phyloP scores from a whole-genome alignment of 805 yeast genomes.

The Candida multigemmis region DNA sequence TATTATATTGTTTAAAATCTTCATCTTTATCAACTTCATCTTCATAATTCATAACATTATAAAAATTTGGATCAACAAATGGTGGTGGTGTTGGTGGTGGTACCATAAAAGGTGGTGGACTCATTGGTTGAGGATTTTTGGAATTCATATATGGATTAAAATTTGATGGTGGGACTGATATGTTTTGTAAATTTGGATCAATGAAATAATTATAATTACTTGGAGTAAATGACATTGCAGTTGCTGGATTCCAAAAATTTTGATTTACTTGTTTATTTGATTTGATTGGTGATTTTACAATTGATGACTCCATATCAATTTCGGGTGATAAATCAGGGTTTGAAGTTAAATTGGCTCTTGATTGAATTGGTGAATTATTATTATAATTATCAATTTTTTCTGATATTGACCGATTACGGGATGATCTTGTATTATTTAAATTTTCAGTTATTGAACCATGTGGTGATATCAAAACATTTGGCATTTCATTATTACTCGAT shows the following conservation, averaged over 20 bases:
- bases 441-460: slow-evolving; percentile 35
- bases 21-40: slow-evolving; percentile 4
- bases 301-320: slow-evolving; percentile 3
- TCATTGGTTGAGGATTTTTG: slow-evolving; percentile 22
- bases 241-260: slow-evolving; percentile 60
- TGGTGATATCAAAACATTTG: slow-evolving; percentile 22
- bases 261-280: slow-evolving; percentile 7
- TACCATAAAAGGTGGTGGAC: slow-evolving; percentile 31
- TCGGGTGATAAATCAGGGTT: slow-evolving; percentile 15
- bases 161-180: slow-evolving; percentile 8
- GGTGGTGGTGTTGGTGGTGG: slow-evolving; percentile 24
- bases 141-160: slow-evolving; percentile 25
- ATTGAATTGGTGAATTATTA: slow-evolving; percentile 35
- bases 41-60: slow-evolving; percentile 19
- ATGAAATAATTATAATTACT: slow-evolving; percentile 15
- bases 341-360: slow-evolving; percentile 26
- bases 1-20: slow-evolving; percentile 1
- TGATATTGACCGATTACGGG: slow-evolving; percentile 45
- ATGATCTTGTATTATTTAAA: slow-evolving; percentile 25
- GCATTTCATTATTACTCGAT: slow-evolving; percentile 36
- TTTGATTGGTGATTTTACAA: background rate
- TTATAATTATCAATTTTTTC: slow-evolving; percentile 57
- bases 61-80: slow-evolving; percentile 28
- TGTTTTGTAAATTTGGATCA: slow-evolving; percentile 9
- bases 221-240: slow-evolving; percentile 54